A percentile compares a stretch with the other conserved stretches of the same genome.
Evolutionary conservation across 2,329 filamentous ascomycete genomes (phyloP).

Genomic region (Trichoderma hamatum): DNA sequence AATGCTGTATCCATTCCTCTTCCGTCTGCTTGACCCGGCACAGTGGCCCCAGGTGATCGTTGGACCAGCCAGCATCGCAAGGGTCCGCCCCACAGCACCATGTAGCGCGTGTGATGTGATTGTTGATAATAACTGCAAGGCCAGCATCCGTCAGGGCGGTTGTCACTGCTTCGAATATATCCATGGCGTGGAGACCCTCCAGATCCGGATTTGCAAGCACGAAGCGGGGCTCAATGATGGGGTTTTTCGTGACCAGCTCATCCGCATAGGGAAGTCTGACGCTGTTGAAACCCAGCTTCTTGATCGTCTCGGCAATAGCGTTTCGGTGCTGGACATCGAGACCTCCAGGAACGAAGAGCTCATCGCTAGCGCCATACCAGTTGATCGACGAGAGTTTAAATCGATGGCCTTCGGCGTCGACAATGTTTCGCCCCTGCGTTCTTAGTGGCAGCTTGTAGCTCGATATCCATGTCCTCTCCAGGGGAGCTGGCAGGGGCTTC

Average conservation of each 20-base stretch:
- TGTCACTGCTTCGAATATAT: conserved; percentile 63
- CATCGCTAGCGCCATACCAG: conserved; percentile 72
- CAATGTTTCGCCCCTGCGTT: conserved; percentile 61
- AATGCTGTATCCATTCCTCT: conserved; percentile 67
- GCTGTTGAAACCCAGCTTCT: conserved; percentile 68
- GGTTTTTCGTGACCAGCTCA: conserved; percentile 66
- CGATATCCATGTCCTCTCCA: conserved; percentile 47
- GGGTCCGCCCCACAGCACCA: conserved; percentile 72
- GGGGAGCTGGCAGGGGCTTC: conserved; percentile 51
- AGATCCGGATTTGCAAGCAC: conserved; percentile 65
- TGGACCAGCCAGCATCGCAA: conserved; percentile 68
- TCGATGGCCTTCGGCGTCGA: conserved; percentile 59
- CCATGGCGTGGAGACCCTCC: conserved; percentile 58
- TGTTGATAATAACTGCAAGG: conserved; percentile 67
- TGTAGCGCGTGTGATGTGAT: conserved; percentile 69
- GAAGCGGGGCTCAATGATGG: conserved; percentile 51
- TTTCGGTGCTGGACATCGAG: conserved; percentile 65
- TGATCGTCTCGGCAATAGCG: conserved; percentile 63
- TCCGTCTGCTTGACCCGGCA: conserved; percentile 66
- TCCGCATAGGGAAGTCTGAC: conserved; percentile 70
- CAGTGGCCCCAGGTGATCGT: conserved; percentile 62
- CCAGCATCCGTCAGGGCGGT: conserved; percentile 63
- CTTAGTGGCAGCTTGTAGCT: conserved; percentile 60
- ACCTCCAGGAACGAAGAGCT: conserved; percentile 65
- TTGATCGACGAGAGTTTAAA: conserved; percentile 68